A percentile compares a stretch with the other conserved stretches of the same genome.
These are phyloP conservation scores for Thinopyrum elongatum DNA, from an alignment of 176 grass and related monocot genomes.

Conservation along the genomic window DNA sequence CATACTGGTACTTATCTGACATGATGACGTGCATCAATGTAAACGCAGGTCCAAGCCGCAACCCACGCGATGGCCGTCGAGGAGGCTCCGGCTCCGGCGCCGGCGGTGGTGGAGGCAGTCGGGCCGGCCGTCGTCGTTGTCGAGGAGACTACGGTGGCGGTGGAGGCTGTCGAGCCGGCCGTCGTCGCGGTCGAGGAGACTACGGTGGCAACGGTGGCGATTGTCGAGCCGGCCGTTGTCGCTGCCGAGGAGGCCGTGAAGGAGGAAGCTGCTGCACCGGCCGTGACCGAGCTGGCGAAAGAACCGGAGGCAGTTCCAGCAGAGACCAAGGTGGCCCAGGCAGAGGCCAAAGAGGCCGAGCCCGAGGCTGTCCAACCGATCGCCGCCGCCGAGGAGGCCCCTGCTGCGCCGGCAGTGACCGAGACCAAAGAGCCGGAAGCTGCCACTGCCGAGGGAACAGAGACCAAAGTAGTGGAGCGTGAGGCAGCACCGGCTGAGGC, in stretches of 20 bases:
- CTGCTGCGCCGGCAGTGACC: background rate
- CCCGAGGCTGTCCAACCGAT: background rate
- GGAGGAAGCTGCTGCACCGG: background rate
- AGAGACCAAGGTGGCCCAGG: background rate
- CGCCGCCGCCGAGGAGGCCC: background rate
- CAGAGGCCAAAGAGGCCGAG: background rate
- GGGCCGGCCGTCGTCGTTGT: slow-evolving; percentile 2
- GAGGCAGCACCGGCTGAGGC: slow-evolving; percentile 2
- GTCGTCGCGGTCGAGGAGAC: slow-evolving; percentile 19
- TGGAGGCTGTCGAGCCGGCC: slow-evolving; percentile 5
- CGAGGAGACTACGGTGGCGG: slow-evolving; percentile 20
- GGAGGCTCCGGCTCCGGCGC: slow-evolving; percentile 34
- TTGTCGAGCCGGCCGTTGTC: background rate
- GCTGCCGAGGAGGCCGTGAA: background rate
- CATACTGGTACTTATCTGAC: background rate
- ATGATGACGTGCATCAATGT: background rate
- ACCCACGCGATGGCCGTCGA: slow-evolving; percentile 31
- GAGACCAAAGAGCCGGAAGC: background rate
- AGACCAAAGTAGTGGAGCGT: background rate
- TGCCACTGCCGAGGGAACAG: background rate
- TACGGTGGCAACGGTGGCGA: background rate
- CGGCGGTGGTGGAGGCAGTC: background rate
- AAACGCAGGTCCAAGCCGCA: slow-evolving; percentile 46
- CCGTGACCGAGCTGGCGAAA: background rate
- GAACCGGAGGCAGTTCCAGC: background rate